Evolutionary conservation across 345 rosid genomes (phyloP), one percentile per base, ranked within the genome.

Genomic region (Hirschfeldia incana): DNA sequence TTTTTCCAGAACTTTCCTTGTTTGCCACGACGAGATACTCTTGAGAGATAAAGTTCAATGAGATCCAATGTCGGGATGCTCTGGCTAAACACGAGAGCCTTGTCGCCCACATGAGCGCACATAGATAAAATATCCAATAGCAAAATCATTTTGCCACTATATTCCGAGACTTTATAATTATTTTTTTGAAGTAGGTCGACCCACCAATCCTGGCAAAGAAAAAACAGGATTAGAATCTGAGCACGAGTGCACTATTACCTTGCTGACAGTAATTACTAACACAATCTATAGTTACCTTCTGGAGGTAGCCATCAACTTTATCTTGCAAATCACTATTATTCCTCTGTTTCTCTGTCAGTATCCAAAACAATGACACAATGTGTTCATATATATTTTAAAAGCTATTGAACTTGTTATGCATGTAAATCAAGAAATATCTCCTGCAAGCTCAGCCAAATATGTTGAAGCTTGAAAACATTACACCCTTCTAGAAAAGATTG

Each of bases 61-160:
- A 96, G 97, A 88, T 96, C 99, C 78, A 96, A 78, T 8, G 99
- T 96, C 60, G 97, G 99, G 75, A 96, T 93, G 83, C 98, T 96
- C 86, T 96, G 99, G 88, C 97, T 93, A 83, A 96, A 96, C 84
- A 96, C 91, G 78, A 96, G 90, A 33, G 88, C 88, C 88, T 96
- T 96, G 76, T 96, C 99, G 67, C 87, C 95, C 76, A 88, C 88
- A 70, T 85, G 83, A 51, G 97, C 89, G 83, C 87, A 87, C 89
- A 85, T 87, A 72, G 88, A 87, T 76, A 96, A 78, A 74, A 96
- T 93, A 80, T 96, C 98, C 65, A 93, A 87, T 84, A 93, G 89
- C 87, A 96, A 84, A 75, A 96, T 97, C 98, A 96, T 93, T 88
- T 96, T 96, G 70, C 99, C 99, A 72, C 99, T 91, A 80, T 88